Evolutionary conservation across 2,329 filamentous ascomycete genomes (phyloP).

Genomic region (Aspergillus pseudotamarii): DNA sequence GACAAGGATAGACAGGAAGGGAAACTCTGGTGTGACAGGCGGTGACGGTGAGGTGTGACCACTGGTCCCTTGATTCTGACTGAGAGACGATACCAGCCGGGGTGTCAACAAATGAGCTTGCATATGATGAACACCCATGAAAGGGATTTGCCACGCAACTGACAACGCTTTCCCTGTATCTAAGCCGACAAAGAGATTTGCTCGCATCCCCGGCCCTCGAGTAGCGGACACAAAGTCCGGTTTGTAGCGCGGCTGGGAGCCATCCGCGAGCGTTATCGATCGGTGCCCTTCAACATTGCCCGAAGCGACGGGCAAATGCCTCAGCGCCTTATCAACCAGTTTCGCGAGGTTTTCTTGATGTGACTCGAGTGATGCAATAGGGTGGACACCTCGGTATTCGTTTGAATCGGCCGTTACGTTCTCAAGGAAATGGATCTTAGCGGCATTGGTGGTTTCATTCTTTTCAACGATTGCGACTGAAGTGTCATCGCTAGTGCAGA

Average conservation of each 20-base stretch:
- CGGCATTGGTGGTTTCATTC: constrained; percentile 32
- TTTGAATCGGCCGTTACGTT: constrained; percentile 81
- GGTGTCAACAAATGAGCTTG: constrained; percentile 93
- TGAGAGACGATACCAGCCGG: constrained; percentile 69
- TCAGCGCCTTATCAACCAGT: constrained; percentile 68
- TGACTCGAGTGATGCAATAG: constrained; percentile 71
- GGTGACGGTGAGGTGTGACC: constrained; percentile 8
- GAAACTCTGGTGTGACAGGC: constrained; percentile 61
- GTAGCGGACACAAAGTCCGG: constrained; percentile 90
- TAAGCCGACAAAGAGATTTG: constrained; percentile 76
- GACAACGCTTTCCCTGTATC: constrained; percentile 86
- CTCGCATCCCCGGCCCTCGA: constrained; percentile 84
- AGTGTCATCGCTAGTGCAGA: constrained; percentile 73
- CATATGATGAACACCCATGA: constrained; percentile 94
- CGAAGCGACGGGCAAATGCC: constrained; percentile 51
- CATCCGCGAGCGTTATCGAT: constrained; percentile 24
- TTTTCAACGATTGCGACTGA: constrained; percentile 80
- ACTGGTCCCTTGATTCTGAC: constrained; percentile 25
- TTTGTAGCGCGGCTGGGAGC: constrained; percentile 42
- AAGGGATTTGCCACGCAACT: constrained; percentile 77
- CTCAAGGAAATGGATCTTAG: constrained; percentile 73
- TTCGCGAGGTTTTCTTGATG: constrained; percentile 72
- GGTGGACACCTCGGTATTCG: constrained; percentile 76
- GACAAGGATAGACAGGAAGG: constrained; percentile 84
- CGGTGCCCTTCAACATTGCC: constrained; percentile 14